These are phyloP conservation scores for Cordyceps cateniannulata DNA, from an alignment of 2,329 filamentous ascomycete species.

Conservation along the genomic window DNA sequence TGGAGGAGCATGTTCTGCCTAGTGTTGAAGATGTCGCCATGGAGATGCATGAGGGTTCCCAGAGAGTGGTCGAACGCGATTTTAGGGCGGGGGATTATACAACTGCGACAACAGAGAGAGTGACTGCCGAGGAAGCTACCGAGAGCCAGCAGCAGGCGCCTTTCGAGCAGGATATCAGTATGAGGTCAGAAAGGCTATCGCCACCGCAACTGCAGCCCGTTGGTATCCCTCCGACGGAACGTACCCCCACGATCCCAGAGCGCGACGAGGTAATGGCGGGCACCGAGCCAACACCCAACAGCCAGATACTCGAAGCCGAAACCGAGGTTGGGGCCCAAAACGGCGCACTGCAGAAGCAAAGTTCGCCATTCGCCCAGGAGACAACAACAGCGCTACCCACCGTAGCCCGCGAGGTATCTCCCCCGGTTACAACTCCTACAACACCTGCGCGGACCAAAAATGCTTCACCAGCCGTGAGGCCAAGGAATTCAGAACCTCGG, in stretches of 20 bases:
- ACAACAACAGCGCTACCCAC: not conserved
- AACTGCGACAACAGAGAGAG: too few relatives aligned
- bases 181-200: not conserved
- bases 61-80: not conserved
- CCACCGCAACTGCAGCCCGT: not conserved
- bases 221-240: too few relatives aligned
- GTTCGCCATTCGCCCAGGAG: too few relatives aligned
- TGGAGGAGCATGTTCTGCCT: not conserved
- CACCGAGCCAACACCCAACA: too few relatives aligned
- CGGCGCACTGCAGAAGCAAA: not conserved
- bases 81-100: not conserved
- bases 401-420: not conserved
- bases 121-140: not conserved
- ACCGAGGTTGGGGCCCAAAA: not conserved
- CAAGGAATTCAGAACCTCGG: constrained; percentile 39
- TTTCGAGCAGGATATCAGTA: not conserved
- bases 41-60: not conserved
- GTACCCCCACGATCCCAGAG: not conserved
- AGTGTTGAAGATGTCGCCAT: not conserved
- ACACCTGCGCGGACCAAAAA: not conserved
- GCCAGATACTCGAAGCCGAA: not conserved
- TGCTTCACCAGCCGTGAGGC: constrained; percentile 11
- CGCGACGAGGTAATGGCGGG: not conserved
- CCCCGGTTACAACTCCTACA: not conserved
- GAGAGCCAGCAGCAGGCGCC: not conserved